Evolutionary conservation across 2,329 filamentous ascomycete genomes (phyloP).

Genomic region (Spiromastix sp.): DNA sequence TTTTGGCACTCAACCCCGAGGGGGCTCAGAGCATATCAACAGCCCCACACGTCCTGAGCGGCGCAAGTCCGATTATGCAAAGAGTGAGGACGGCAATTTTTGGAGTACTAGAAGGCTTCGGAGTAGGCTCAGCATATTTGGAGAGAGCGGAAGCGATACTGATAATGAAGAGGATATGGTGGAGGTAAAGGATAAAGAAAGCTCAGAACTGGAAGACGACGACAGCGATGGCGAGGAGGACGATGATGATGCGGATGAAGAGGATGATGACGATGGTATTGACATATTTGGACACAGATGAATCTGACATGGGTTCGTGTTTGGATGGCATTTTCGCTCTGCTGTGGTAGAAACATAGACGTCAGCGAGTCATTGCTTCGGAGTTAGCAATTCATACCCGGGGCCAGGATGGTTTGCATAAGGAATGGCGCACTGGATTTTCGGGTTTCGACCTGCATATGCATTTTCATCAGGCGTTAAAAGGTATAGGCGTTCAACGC

Average conservation of each 20-base stretch:
- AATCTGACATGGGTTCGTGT: too few species aligned
- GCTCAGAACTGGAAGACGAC: constrained; percentile 29
- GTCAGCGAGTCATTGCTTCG: too few species aligned
- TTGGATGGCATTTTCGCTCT: too few species aligned
- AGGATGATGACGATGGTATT: constrained; percentile 39
- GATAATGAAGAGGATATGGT: constrained; percentile 16
- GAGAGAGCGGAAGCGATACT: constrained; percentile 17
- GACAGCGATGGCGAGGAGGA: constrained; percentile 40
- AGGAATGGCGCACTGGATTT: too few species aligned
- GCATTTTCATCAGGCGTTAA: too few species aligned
- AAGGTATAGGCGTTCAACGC: too few species aligned
- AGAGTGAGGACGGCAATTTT: constrained; percentile 41
- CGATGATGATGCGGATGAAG: constrained; percentile 28
- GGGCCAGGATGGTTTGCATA: too few species aligned
- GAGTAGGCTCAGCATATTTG: constrained; percentile 26
- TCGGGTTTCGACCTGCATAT: too few species aligned
- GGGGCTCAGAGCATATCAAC: too few species aligned
- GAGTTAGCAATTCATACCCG: too few species aligned
- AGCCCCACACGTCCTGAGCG: too few species aligned
- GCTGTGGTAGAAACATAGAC: too few species aligned
- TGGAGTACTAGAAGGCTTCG: constrained; percentile 42
- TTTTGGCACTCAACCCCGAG: constrained; percentile 31
- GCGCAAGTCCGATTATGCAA: constrained; percentile 14
- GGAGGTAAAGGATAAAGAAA: constrained; percentile 24
- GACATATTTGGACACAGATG: constrained; percentile 44